A percentile compares a stretch with the other conserved stretches of the same genome.
phyloP scores from a whole-genome alignment of 1,139 yeast species.

The Geotrichum candidum region DNA sequence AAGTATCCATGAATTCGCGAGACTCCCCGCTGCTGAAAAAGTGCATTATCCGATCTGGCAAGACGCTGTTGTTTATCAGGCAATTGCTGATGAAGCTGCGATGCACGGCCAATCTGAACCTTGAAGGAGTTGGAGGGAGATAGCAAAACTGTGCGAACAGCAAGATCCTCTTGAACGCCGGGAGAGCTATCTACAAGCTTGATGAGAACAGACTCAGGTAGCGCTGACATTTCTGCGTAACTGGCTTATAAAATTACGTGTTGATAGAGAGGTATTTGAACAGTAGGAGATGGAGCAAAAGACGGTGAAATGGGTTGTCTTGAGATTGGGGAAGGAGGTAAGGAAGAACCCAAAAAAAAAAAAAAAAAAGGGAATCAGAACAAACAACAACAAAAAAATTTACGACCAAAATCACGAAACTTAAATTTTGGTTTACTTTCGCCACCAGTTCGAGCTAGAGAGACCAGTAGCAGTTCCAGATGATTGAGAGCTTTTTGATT shows the following conservation, averaged over 20 bases:
- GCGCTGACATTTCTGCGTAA: background rate
- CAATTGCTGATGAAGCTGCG: background rate
- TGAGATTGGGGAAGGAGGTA: background rate
- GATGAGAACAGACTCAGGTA: background rate
- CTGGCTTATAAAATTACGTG: background rate
- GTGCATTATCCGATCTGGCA: constrained; percentile 16
- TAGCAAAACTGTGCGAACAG: background rate
- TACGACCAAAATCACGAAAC: background rate
- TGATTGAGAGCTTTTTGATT: background rate
- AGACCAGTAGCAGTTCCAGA: background rate
- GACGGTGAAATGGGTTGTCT: background rate
- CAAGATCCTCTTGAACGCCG: background rate
- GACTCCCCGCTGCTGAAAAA: constrained; percentile 21
- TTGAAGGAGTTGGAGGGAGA: constrained; percentile 1
- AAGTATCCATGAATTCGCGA: constrained; percentile 24
- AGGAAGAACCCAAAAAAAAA: background rate
- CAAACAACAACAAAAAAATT: background rate
- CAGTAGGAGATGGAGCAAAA: background rate
- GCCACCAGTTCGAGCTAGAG: background rate
- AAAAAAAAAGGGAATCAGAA: background rate
- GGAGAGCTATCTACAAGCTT: constrained; percentile 1
- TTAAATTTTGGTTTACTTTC: background rate
- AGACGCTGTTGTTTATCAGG: background rate
- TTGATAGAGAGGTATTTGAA: background rate
- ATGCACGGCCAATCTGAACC: constrained; percentile 10